Evolutionary conservation across 2,329 filamentous ascomycete species (phyloP), one percentile per base, ranked within the genome.

Genomic region (Cordyceps pruinosa): DNA sequence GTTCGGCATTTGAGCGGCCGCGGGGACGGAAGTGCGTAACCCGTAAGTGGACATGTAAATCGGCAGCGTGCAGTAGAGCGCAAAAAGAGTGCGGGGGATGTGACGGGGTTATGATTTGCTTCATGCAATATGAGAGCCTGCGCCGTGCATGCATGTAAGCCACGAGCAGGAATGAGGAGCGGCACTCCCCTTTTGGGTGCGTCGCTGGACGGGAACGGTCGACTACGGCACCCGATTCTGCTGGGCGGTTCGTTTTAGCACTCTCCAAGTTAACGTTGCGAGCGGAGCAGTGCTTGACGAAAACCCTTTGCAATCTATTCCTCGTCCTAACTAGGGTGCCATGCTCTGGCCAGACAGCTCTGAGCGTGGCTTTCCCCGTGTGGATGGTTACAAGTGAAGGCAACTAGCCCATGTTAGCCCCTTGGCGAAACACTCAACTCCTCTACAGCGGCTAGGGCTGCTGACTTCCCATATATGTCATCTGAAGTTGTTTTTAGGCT

Each of bases 231-330:
- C 28, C 21, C 26, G 3, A 4, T 32, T 28, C 5, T 35, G 17
- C 17, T 34, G 30, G 12, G 25, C 30, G 30, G 32, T 39, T 2
- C 17, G n/a, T 23, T 32, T 39, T 5, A 25, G n/a, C 13, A 15
- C n/a, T 10, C 21, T 21, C 15, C 17, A 25, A 42, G 53, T 56
- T 56, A 56, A 56, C 53, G 53, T 56, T 56, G 49, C 53, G 25
- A 34, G 53, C 53, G 53, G 53, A 56, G 44, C 45, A 4, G 10
- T 42, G 9, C 3, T 35, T 10, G 26, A 28, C 34, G 25, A 35
- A 19, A n/a, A n/a, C 17, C 41, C 32, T 17, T 46, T 47, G 3
- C 42, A 41, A 47, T 53, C 37, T 32, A 44, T 15, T 21, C 7
- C 28, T 26, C 17, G 23, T 39, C 8, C 28, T 3, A n/a, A 23